phyloP scores from a whole-genome alignment of 1,139 yeast species.

The Saccharomycopsis hybrid region DNA sequence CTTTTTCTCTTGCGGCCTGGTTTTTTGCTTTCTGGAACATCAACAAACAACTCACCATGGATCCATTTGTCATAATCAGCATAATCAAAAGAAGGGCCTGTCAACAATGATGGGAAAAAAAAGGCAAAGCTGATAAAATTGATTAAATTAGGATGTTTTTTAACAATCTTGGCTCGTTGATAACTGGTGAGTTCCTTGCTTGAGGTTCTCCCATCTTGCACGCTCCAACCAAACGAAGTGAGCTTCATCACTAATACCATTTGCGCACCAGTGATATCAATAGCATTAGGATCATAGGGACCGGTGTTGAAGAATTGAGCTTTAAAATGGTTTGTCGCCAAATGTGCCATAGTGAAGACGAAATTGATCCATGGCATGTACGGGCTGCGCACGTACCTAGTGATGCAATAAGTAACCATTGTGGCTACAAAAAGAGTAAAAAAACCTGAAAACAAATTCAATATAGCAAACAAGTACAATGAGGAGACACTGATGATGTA shows the following conservation, averaged over 20 bases:
- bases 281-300: conserved; percentile 47
- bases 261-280: conserved; percentile 92
- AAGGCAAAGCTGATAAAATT: conserved; percentile 79
- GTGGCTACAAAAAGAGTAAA: conserved; percentile 61
- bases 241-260: conserved; percentile 96
- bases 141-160: conserved; percentile 61
- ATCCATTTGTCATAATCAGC: conserved; percentile 82
- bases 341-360: conserved; percentile 66
- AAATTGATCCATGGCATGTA: conserved; percentile 92
- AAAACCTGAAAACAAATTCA: conserved; percentile 63
- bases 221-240: conserved; percentile 90
- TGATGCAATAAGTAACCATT: conserved; percentile 60
- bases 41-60: conserved; percentile 73
- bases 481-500: conserved; percentile 56
- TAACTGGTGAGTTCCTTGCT: conserved; percentile 35
- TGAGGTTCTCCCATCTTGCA: conserved; percentile 62
- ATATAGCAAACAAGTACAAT: conserved; percentile 72
- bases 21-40: conserved; percentile 59
- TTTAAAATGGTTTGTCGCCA: conserved; percentile 64
- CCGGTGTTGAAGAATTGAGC: conserved; percentile 58
- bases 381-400: conserved; percentile 55
- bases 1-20: conserved; percentile 57
- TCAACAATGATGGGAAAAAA: conserved; percentile 83
- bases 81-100: conserved; percentile 95
- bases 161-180: conserved; percentile 56